A percentile compares a stretch with the other conserved stretches of the same genome.
phyloP scores from a whole-genome alignment of 2,329 filamentous ascomycete genomes.

The Ambrosiella beaveri region DNA sequence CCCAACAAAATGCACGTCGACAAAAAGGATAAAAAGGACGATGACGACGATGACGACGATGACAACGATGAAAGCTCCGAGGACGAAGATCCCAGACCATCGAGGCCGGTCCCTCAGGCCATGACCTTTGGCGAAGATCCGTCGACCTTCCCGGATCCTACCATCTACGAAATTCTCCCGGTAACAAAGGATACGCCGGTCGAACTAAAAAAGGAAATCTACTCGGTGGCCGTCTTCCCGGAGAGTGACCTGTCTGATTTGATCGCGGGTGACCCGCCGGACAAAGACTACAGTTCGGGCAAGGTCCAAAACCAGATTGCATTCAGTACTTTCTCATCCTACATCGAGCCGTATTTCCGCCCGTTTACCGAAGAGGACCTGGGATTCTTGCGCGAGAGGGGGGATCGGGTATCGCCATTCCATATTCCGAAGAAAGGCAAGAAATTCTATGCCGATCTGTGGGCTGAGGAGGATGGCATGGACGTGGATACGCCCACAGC shows the following conservation, averaged over 20 bases:
- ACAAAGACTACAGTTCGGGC: slow-evolving; percentile 87
- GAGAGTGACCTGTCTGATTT: slow-evolving; percentile 63
- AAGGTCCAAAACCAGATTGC: slow-evolving; percentile 91
- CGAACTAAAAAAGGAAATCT: slow-evolving; percentile 62
- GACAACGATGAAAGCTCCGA: slow-evolving; percentile 34
- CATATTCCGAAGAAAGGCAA: slow-evolving; percentile 72
- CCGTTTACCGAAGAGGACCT: slow-evolving; percentile 85
- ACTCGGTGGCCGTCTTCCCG: slow-evolving; percentile 73
- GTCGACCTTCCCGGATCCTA: slow-evolving; percentile 77
- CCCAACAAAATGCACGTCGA: slow-evolving; percentile 42
- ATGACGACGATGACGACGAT: slow-evolving; percentile 24
- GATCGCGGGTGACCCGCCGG: slow-evolving; percentile 75
- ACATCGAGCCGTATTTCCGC: slow-evolving; percentile 80
- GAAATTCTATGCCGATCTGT: slow-evolving; percentile 73
- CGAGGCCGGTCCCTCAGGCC: slow-evolving; percentile 52
- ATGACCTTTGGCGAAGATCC: slow-evolving; percentile 89
- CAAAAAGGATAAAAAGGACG: slow-evolving; percentile 30
- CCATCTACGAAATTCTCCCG: slow-evolving; percentile 78
- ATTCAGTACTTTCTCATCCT: slow-evolving; percentile 81
- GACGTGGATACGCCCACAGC: slow-evolving; percentile 56
- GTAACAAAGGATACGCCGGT: slow-evolving; percentile 31
- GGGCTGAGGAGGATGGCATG: slow-evolving; percentile 82
- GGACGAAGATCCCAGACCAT: slow-evolving; percentile 42
- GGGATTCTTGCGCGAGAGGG: slow-evolving; percentile 77
- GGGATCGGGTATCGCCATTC: slow-evolving; percentile 70